Conservation (phyloP, 2,329 filamentous ascomycete genomes). For the Orbilia blumenaviensis region DNA sequence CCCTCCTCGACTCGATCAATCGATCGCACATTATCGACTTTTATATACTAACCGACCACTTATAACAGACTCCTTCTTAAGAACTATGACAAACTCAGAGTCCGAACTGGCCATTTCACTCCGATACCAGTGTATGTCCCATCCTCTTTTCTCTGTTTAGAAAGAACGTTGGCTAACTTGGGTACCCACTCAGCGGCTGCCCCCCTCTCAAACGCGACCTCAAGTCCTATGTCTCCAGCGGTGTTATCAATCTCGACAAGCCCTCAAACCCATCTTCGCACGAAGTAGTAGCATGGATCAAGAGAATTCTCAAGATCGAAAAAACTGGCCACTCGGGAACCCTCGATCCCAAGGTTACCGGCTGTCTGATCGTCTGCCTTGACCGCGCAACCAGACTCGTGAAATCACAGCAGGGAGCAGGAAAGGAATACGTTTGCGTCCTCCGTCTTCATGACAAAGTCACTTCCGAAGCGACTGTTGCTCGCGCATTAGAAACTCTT, state of each 20-base stretch:
- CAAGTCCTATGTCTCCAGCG: slow-evolving; percentile 95
- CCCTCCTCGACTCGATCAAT: neutral
- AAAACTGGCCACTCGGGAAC: slow-evolving; percentile 99
- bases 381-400: slow-evolving; percentile 96
- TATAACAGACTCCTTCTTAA: slow-evolving; percentile 75
- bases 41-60: neutral
- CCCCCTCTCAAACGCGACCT: slow-evolving; percentile 91
- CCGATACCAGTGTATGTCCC: slow-evolving; percentile 73
- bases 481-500: slow-evolving; percentile 90
- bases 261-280: slow-evolving; percentile 97
- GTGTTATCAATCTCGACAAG: slow-evolving; percentile 98
- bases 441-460: slow-evolving; percentile 95
- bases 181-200: slow-evolving; percentile 73
- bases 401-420: slow-evolving; percentile 97
- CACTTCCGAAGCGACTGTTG: slow-evolving; percentile 89
- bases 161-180: slow-evolving; percentile 4
- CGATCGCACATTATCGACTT: neutral
- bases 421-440: slow-evolving; percentile 98
- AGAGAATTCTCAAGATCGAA: slow-evolving; percentile 92
- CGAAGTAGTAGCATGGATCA: slow-evolving; percentile 99
- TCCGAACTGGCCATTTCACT: slow-evolving; percentile 95
- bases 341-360: slow-evolving; percentile 96
- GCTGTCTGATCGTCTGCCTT: slow-evolving; percentile 92
- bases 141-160: neutral
- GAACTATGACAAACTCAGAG: slow-evolving; percentile 92